Evolutionary conservation across 164 flowering plant species (phyloP).

Genomic region (Vitis rotundifolia): DNA sequence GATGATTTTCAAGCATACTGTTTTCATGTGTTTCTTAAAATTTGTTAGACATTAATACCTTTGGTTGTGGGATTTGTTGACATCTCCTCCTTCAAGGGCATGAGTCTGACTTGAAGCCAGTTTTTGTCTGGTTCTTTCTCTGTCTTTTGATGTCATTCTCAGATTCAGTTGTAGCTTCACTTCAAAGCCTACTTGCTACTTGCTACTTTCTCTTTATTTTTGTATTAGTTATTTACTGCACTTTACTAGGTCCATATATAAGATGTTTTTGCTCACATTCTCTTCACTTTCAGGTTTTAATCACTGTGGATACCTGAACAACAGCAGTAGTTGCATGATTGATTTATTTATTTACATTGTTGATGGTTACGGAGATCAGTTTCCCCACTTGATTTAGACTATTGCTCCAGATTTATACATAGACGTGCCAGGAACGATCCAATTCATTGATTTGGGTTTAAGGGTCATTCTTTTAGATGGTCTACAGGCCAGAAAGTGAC

Average conservation of each 20-base stretch:
- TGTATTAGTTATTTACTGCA: not conserved
- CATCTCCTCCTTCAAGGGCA: not conserved
- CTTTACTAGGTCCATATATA: not conserved
- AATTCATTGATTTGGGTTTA: not conserved
- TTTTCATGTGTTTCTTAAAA: no score
- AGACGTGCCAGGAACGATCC: not conserved
- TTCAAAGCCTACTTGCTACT: not conserved
- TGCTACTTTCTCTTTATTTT: not conserved
- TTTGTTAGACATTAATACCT: not conserved
- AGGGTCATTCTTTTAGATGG: not conserved
- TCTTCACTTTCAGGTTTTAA: conserved; percentile 3
- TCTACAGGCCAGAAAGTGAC: not conserved
- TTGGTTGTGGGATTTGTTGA: not conserved
- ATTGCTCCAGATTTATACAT: not conserved
- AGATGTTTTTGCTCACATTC: not conserved
- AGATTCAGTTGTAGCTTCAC: not conserved
- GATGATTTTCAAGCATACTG: no score
- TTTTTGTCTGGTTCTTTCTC: not conserved
- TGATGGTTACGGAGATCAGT: not conserved
- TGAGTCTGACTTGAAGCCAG: not conserved
- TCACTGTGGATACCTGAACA: not conserved
- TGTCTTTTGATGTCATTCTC: not conserved
- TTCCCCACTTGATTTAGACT: not conserved
- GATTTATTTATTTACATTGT: not conserved
- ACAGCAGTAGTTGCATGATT: not conserved